phyloP scores from a whole-genome alignment of 1,139 yeast genomes.

The Yamadazyma dushanensis region DNA sequence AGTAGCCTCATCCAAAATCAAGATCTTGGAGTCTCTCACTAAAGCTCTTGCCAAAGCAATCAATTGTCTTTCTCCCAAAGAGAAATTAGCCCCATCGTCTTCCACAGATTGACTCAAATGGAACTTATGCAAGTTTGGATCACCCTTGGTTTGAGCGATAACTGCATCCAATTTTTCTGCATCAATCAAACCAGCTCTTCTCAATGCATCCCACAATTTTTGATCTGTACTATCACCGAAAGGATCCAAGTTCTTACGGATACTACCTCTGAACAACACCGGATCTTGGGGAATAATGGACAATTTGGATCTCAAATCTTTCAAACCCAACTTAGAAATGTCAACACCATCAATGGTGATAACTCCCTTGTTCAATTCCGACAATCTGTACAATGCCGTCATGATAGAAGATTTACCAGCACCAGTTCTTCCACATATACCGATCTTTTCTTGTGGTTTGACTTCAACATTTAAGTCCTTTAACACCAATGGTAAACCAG shows the following conservation, averaged over 20 bases:
- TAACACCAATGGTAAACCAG: slow-evolving; percentile 73
- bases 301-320: slow-evolving; percentile 71
- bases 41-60: slow-evolving; percentile 44
- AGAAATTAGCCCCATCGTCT: slow-evolving; percentile 41
- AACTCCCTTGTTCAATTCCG: slow-evolving; percentile 53
- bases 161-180: slow-evolving; percentile 42
- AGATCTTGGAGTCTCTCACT: slow-evolving; percentile 37
- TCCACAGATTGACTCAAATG: slow-evolving; percentile 38
- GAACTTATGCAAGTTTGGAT: slow-evolving; percentile 48
- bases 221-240: slow-evolving; percentile 32
- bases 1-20: slow-evolving; percentile 45
- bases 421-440: slow-evolving; percentile 81
- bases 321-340: slow-evolving; percentile 64
- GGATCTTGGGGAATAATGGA: slow-evolving; percentile 95
- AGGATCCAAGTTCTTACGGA: slow-evolving; percentile 80
- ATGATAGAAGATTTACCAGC: slow-evolving; percentile 78
- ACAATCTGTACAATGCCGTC: slow-evolving; percentile 64
- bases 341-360: slow-evolving; percentile 63
- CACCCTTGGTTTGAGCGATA: slow-evolving; percentile 31
- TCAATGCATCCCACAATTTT: slow-evolving; percentile 34
- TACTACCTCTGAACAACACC: slow-evolving; percentile 79
- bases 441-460: slow-evolving; percentile 62
- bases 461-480: slow-evolving; percentile 51
- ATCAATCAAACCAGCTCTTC: slow-evolving; percentile 32
- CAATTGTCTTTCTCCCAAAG: slow-evolving; percentile 43